These are phyloP conservation scores for Pneumocystis wakefieldiae DNA, from an alignment of 1,139 yeast genomes.

Conservation along the genomic window DNA sequence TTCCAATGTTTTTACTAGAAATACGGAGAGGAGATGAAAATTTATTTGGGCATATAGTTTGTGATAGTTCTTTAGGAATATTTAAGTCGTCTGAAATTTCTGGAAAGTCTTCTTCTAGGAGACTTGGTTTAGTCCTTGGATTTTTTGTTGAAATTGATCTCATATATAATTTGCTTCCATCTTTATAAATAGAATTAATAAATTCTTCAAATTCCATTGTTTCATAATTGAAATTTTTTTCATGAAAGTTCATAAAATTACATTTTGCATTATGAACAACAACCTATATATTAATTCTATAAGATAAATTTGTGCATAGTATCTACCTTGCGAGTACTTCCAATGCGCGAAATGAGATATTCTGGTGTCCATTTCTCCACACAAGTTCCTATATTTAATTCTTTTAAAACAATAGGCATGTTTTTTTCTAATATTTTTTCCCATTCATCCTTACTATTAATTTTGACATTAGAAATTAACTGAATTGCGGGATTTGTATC, in stretches of 20 bases:
- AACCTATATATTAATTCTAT: slow-evolving; percentile 11
- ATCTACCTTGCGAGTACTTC: slow-evolving; percentile 15
- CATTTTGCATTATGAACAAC: slow-evolving; percentile 21
- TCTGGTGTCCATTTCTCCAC: slow-evolving; percentile 21
- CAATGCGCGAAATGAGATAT: slow-evolving; percentile 21
- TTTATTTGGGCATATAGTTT: slow-evolving; percentile 13
- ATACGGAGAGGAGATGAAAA: slow-evolving; percentile 27
- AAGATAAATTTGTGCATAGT: not conserved
- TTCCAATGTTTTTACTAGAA: slow-evolving; percentile 23
- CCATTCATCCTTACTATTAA: slow-evolving; percentile 12
- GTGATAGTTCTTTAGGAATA: slow-evolving; percentile 19
- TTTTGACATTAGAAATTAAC: not conserved
- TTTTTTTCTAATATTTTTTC: slow-evolving; percentile 8
- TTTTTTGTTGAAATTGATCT: slow-evolving; percentile 22
- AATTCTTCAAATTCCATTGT: slow-evolving; percentile 21
- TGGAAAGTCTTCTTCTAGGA: slow-evolving; percentile 23
- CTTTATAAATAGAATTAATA: slow-evolving; percentile 17
- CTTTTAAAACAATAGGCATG: slow-evolving; percentile 17
- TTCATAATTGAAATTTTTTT: slow-evolving; percentile 24
- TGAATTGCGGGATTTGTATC: not conserved
- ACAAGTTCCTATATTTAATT: slow-evolving; percentile 20
- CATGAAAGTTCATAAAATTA: slow-evolving; percentile 21
- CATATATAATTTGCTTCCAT: slow-evolving; percentile 16
- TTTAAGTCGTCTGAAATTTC: slow-evolving; percentile 21
- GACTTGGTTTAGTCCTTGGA: slow-evolving; percentile 23